Evolutionary conservation across 1,284 basidiomycete species (phyloP).

Genomic region (Ganoderma boninense): DNA sequence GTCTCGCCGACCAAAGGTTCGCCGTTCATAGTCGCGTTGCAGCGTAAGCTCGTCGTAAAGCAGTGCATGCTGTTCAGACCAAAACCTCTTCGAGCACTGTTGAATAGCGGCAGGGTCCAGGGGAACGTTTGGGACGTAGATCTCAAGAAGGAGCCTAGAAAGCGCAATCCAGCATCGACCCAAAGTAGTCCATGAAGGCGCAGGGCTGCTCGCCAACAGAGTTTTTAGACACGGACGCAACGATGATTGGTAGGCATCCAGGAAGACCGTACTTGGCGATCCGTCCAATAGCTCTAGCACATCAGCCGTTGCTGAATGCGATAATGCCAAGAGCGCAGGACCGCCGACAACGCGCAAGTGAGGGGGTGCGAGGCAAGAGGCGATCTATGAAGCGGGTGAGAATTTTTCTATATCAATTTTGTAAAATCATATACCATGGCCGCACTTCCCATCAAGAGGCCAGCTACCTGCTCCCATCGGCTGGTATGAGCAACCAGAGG

Average conservation of each 20-base stretch:
- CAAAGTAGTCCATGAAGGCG: slow-evolving; percentile 36
- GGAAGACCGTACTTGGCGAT: slow-evolving; percentile 21
- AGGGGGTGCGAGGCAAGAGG: slow-evolving; percentile 47
- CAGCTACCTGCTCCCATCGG: slow-evolving; percentile 26
- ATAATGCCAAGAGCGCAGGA: not conserved
- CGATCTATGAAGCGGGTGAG: slow-evolving; percentile 40
- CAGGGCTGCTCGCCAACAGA: slow-evolving; percentile 3
- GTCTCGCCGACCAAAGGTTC: slow-evolving; percentile 66
- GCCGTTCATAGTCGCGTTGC: slow-evolving; percentile 64
- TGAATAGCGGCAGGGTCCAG: slow-evolving; percentile 87
- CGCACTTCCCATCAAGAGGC: slow-evolving; percentile 25
- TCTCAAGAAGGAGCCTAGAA: slow-evolving; percentile 64
- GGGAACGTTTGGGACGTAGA: slow-evolving; percentile 89
- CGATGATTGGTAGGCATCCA: slow-evolving; percentile 17
- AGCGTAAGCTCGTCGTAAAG: slow-evolving; percentile 64
- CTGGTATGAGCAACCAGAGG: slow-evolving; percentile 9
- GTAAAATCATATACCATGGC: slow-evolving; percentile 28
- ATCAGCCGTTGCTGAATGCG: not conserved
- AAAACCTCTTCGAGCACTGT: slow-evolving; percentile 60
- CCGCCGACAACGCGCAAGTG: slow-evolving; percentile 19
- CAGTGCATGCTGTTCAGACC: slow-evolving; percentile 54
- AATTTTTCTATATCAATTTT: not conserved
- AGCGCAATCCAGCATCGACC: slow-evolving; percentile 76
- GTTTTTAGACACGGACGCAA: slow-evolving; percentile 24
- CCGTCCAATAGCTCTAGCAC: slow-evolving; percentile 21